Conservation (phyloP, 2,329 filamentous ascomycete species). For the Calonectria ilicicola region DNA sequence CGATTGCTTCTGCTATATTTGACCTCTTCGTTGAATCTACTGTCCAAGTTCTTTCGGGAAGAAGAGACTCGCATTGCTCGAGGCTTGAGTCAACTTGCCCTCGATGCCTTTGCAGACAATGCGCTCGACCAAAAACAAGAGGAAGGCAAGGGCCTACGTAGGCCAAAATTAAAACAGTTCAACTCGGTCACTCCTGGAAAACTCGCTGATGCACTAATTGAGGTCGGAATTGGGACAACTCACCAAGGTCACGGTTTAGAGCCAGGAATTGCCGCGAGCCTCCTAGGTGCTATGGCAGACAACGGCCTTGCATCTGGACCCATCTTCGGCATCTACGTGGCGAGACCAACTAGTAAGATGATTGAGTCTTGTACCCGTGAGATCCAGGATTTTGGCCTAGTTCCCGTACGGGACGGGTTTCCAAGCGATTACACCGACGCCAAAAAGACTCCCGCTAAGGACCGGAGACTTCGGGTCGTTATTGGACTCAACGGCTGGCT, state of each 20-base stretch:
- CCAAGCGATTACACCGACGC: constrained; percentile 58
- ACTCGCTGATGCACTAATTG: constrained; percentile 81
- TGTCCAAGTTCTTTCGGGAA: constrained; percentile 71
- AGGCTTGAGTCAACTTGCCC: constrained; percentile 80
- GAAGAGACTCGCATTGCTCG: constrained; percentile 82
- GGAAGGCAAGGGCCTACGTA: constrained; percentile 72
- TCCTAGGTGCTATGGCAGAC: constrained; percentile 84
- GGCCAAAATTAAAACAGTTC: constrained; percentile 75
- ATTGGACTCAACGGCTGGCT: constrained; percentile 89
- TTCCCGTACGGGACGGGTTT: constrained; percentile 73
- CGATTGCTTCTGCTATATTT: constrained; percentile 78
- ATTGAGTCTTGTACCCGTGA: constrained; percentile 90
- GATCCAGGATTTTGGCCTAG: constrained; percentile 88
- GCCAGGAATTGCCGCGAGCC: constrained; percentile 78
- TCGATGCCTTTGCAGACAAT: constrained; percentile 52
- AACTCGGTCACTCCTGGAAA: constrained; percentile 65
- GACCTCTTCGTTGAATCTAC: constrained; percentile 77
- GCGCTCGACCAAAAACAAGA: constrained; percentile 58
- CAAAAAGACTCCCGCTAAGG: constrained; percentile 63
- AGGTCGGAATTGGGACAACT: constrained; percentile 82
- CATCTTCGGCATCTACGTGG: constrained; percentile 92
- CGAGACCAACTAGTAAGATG: constrained; percentile 84
- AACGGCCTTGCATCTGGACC: constrained; percentile 84
- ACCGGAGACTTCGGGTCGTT: constrained; percentile 81
- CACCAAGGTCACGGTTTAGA: constrained; percentile 83